These are phyloP conservation scores for Scytalidium sp. DNA, from an alignment of 2,329 filamentous ascomycete genomes.

Conservation along the genomic window DNA sequence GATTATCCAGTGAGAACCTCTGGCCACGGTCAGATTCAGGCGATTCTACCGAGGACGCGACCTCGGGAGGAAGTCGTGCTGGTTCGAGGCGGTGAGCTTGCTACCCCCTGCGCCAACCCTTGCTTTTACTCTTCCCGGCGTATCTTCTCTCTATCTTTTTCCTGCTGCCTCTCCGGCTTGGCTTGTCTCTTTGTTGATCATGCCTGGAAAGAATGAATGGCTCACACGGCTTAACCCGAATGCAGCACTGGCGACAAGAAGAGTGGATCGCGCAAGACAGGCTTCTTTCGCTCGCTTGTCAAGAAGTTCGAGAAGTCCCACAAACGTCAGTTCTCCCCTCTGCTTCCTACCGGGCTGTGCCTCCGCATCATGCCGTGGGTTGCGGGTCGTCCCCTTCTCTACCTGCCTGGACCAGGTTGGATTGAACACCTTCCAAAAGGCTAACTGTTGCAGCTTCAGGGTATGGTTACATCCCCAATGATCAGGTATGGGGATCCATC, in stretches of 20 bases:
- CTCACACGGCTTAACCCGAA: too few species aligned
- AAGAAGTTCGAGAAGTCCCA: slow-evolving; percentile 20
- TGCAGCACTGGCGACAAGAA: too few species aligned
- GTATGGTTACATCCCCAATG: neutral
- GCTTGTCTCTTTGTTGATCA: neutral
- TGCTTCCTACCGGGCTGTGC: too few species aligned
- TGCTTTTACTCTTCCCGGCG: neutral
- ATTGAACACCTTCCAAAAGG: neutral
- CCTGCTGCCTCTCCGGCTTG: neutral
- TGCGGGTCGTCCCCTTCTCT: neutral
- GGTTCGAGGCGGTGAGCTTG: slow-evolving; percentile 1
- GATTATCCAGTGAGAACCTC: slow-evolving; percentile 13
- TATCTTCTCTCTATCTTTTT: neutral
- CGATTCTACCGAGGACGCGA: slow-evolving; percentile 12
- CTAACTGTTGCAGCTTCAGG: neutral
- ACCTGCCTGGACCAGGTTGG: neutral
- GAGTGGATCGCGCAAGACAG: slow-evolving; percentile 7
- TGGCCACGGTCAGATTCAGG: slow-evolving; percentile 22
- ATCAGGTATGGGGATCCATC: neutral
- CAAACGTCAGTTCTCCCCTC: slow-evolving; percentile 12
- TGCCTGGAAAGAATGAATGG: too few species aligned
- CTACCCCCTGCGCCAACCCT: too few species aligned
- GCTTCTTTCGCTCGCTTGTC: slow-evolving; percentile 18
- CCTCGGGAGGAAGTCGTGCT: slow-evolving; percentile 1
- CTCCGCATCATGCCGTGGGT: too few species aligned